Evolutionary conservation across 768 basidiomycete species (phyloP).

Genomic region (Holtermanniella nyarrowii): DNA sequence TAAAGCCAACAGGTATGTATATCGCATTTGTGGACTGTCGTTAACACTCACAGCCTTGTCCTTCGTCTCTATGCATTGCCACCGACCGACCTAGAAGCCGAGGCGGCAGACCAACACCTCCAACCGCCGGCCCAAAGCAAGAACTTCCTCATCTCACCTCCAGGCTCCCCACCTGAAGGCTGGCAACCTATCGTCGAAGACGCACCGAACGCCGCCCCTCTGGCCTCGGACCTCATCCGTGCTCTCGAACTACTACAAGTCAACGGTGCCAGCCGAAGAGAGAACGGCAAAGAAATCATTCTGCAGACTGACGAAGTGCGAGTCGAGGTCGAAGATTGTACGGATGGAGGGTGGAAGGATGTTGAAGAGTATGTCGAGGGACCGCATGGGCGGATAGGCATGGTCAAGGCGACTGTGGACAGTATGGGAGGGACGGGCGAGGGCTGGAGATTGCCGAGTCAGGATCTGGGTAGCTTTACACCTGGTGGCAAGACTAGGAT

Average conservation of each 20-base stretch:
- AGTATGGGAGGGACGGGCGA: conserved; percentile 17
- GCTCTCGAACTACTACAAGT: conserved; percentile 64
- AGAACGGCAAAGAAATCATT: conserved; percentile 23
- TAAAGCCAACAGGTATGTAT: no score
- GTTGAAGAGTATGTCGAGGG: conserved; percentile 4
- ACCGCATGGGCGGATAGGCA: conserved; percentile 16
- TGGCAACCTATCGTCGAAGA: conserved; percentile 91
- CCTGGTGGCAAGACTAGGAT: conserved; percentile 13
- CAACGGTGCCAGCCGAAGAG: conserved; percentile 11
- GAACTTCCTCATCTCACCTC: conserved; percentile 96
- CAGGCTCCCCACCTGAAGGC: conserved; percentile 91
- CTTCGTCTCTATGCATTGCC: conserved; percentile 32
- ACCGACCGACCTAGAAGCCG: conserved; percentile 27
- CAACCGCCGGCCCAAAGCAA: conserved; percentile 71
- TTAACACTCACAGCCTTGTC: conserved; percentile 46
- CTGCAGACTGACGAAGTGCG: conserved; percentile 25
- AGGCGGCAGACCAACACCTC: conserved; percentile 47
- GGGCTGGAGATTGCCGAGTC: conserved; percentile 8
- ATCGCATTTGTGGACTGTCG: no score
- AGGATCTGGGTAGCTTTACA: conserved; percentile 9
- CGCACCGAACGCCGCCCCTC: conserved; percentile 69
- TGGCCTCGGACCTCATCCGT: conserved; percentile 76
- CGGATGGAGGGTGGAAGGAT: conserved; percentile 11
- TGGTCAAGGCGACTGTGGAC: conserved; percentile 40
- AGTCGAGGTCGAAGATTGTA: conserved; percentile 20